Evolutionary conservation across 306 rosid genomes (phyloP).

Genomic region (Sicyos edulis): DNA sequence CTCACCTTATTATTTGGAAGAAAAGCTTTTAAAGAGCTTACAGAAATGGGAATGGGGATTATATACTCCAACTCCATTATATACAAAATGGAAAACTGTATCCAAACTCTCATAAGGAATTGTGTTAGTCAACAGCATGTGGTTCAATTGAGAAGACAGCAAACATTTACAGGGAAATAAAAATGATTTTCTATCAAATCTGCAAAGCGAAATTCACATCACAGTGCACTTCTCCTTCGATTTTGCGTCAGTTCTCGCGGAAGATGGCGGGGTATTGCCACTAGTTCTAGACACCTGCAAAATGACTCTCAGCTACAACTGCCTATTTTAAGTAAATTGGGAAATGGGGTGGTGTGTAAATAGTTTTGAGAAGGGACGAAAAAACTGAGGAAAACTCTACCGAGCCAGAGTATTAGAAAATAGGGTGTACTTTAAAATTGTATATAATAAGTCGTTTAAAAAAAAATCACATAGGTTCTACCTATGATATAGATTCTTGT

Average conservation of each 20-base stretch:
- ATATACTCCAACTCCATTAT: constrained; percentile 14
- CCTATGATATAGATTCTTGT: not conserved
- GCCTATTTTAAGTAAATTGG: not conserved
- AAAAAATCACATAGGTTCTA: too few relatives aligned
- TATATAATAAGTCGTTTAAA: too few relatives aligned
- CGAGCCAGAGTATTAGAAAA: too few relatives aligned
- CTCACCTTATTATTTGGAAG: not conserved
- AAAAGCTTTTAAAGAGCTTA: not conserved
- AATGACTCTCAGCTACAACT: constrained; percentile 6
- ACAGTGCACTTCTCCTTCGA: constrained; percentile 78
- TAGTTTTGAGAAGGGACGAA: not conserved
- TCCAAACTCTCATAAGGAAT: constrained; percentile 11
- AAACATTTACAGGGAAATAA: constrained; percentile 13
- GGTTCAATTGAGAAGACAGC: constrained; percentile 9
- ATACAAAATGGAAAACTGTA: constrained; percentile 16
- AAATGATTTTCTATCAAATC: constrained; percentile 3
- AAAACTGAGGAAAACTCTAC: not conserved
- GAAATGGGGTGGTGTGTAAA: not conserved
- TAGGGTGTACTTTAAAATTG: too few relatives aligned
- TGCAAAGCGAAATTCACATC: constrained; percentile 49
- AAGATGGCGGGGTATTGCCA: constrained; percentile 31
- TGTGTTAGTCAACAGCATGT: constrained; percentile 13
- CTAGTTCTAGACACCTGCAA: constrained; percentile 60
- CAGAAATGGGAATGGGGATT: constrained; percentile 4
- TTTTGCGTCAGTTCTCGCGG: constrained; percentile 54